Conservation (phyloP, 2,329 filamentous ascomycete genomes). For the Atkinsonella hypoxylon region DNA sequence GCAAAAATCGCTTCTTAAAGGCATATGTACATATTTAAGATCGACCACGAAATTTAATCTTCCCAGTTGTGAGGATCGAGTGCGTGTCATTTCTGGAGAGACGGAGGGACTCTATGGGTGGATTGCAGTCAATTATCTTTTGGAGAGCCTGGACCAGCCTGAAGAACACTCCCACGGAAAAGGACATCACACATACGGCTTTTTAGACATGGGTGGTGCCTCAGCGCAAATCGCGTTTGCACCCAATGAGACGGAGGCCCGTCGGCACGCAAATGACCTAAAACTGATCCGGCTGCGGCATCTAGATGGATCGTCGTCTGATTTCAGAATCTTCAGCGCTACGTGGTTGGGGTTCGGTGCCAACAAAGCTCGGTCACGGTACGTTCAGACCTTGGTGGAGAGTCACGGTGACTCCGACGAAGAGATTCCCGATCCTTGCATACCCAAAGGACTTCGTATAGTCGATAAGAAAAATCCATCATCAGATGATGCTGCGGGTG, state of each 20-base stretch:
- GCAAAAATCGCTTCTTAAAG: slow-evolving; percentile 58
- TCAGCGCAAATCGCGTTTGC: slow-evolving; percentile 97
- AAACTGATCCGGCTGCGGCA: slow-evolving; percentile 77
- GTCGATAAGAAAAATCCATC: slow-evolving; percentile 51
- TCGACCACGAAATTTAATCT: slow-evolving; percentile 69
- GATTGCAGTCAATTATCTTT: slow-evolving; percentile 91
- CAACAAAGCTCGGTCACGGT: slow-evolving; percentile 78
- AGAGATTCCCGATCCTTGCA: slow-evolving; percentile 81
- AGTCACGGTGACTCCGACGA: slow-evolving; percentile 44
- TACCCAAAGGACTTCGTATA: slow-evolving; percentile 66
- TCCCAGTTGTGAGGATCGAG: slow-evolving; percentile 79
- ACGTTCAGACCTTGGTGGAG: slow-evolving; percentile 64
- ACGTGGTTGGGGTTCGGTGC: slow-evolving; percentile 98
- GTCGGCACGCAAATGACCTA: slow-evolving; percentile 80
- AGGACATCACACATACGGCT: slow-evolving; percentile 87
- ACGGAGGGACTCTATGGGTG: slow-evolving; percentile 95
- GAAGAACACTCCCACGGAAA: slow-evolving; percentile 70
- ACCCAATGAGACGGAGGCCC: slow-evolving; percentile 80
- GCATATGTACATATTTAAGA: slow-evolving; percentile 74
- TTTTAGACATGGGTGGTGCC: slow-evolving; percentile 95
- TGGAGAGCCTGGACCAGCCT: slow-evolving; percentile 78
- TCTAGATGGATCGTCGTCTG: slow-evolving; percentile 61
- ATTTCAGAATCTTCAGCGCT: slow-evolving; percentile 87
- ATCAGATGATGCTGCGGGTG: slow-evolving; percentile 14
- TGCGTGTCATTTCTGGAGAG: slow-evolving; percentile 90